Evolutionary conservation across 2,329 filamentous ascomycete species (phyloP).

Genomic region (Fusarium sp.): DNA sequence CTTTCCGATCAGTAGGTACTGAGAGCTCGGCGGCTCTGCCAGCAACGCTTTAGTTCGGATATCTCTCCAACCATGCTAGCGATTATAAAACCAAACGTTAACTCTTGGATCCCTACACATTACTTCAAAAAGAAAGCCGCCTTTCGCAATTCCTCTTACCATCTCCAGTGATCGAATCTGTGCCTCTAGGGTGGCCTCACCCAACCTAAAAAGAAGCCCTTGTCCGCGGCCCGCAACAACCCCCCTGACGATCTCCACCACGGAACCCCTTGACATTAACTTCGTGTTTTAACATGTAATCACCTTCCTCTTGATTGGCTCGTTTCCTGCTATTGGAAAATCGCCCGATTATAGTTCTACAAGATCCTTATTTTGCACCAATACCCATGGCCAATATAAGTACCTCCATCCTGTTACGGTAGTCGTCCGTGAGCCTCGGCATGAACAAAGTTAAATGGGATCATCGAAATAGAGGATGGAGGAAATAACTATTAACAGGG

Average conservation of each 20-base stretch:
- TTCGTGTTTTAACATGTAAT: constrained; percentile 28
- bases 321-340: not conserved
- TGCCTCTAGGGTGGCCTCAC: not conserved
- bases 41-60: too few relatives aligned
- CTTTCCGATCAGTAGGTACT: too few relatives aligned
- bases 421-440: constrained; percentile 35
- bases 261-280: constrained; percentile 13
- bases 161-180: not conserved
- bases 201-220: not conserved
- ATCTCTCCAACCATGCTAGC: too few relatives aligned
- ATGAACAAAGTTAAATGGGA: constrained; percentile 9
- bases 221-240: not conserved
- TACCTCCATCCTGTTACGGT: constrained; percentile 15
- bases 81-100: too few relatives aligned
- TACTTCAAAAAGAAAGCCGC: not conserved
- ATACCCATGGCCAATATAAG: not conserved
- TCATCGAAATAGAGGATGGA: not conserved
- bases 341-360: constrained; percentile 7
- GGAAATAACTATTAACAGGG: not conserved
- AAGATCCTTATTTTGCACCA: constrained; percentile 15
- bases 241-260: constrained; percentile 13
- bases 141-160: not conserved
- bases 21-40: too few relatives aligned
- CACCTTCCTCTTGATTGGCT: constrained; percentile 9
- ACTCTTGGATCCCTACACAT: not conserved